Base-by-base conservation (phyloP, 2,329 filamentous ascomycete genomes). In the Diaporthe destruens region DNA sequence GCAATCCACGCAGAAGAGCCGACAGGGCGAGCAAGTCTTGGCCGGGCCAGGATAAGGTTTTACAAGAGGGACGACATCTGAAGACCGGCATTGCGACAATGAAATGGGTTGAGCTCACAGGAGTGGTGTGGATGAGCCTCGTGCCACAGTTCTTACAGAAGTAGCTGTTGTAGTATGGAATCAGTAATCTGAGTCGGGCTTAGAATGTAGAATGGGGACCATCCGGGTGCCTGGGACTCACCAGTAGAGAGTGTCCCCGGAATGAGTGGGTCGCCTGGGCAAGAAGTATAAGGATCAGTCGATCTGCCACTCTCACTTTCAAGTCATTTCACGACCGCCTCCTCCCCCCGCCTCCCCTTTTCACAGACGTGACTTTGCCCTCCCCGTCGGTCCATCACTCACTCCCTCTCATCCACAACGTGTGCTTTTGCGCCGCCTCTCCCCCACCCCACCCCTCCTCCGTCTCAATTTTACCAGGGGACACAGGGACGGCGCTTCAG, bases 81-180 rank as follows among this genome's bases (percentile, higher is more conserved):
- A 12, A 36, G 8, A n/a, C 16, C 32, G 44, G 20, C 12, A 3
- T 29, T 34, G 57, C 42, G 20, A 53, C 25, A 29, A 25, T 42
- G 2, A 55, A 29, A 23, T 42, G 36, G 39, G 49, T 39, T 39
- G 2, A 57, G 79, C 86, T 76, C 80, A 89, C 89, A 2, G 87
- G 86, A 14, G 87, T 89, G 6, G 85, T 85, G 81, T 93, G 91
- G 65, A 93, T 82, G 53, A 94, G 80, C 3, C 92, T 84, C 4
- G 90, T 91, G 14, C 92, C 92, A 78, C 92, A 94, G 42, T 82
- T 83, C 71, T 86, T 89, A 79, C 91, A 93, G 78, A 93, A 93
- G 78, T 92, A 91, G 77, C 90, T 89, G 72, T 72, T 20, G 6
- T 44, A 0, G 36, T 61, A 20, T 11, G 12, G 12, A 47, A 61